Percentiles rank a stretch among this genome's conserved stretches.
phyloP scores from a whole-genome alignment of 805 yeast genomes.

The Ogataea degrootiae region DNA sequence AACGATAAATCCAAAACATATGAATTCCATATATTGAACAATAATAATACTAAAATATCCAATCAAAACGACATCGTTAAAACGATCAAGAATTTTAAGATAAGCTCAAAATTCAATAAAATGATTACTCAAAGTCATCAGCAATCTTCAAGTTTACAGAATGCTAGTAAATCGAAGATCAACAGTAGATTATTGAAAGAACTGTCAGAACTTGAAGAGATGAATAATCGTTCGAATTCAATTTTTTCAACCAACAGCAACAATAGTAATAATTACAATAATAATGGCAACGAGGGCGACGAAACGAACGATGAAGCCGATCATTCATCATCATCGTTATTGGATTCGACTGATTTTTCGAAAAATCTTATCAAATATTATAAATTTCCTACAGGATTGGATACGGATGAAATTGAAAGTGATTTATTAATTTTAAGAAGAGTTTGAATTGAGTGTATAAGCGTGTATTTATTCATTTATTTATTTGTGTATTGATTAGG shows the following conservation, averaged over 20 bases:
- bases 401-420: constrained; percentile 23
- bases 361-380: constrained; percentile 22
- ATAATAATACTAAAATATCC: constrained; percentile 14
- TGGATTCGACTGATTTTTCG: constrained; percentile 18
- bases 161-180: too few relatives aligned
- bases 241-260: too few relatives aligned
- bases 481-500: too few relatives aligned
- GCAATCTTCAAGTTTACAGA: too few relatives aligned
- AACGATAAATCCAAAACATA: constrained; percentile 23
- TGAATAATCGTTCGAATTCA: too few relatives aligned
- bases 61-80: constrained; percentile 18
- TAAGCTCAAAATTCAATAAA: not conserved
- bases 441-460: too few relatives aligned
- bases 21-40: constrained; percentile 20
- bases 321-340: too few relatives aligned
- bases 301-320: too few relatives aligned
- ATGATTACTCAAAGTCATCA: not conserved
- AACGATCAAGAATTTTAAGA: constrained; percentile 11
- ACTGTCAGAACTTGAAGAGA: too few relatives aligned
- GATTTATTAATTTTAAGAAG: constrained; percentile 16
- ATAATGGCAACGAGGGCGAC: too few relatives aligned
- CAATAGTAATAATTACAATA: too few relatives aligned
- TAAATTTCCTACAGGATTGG: constrained; percentile 25
- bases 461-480: not conserved
- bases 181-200: too few relatives aligned